These are phyloP conservation scores for Venturia aucupariae DNA, from an alignment of 2,329 filamentous ascomycete species.

Conservation along the genomic window DNA sequence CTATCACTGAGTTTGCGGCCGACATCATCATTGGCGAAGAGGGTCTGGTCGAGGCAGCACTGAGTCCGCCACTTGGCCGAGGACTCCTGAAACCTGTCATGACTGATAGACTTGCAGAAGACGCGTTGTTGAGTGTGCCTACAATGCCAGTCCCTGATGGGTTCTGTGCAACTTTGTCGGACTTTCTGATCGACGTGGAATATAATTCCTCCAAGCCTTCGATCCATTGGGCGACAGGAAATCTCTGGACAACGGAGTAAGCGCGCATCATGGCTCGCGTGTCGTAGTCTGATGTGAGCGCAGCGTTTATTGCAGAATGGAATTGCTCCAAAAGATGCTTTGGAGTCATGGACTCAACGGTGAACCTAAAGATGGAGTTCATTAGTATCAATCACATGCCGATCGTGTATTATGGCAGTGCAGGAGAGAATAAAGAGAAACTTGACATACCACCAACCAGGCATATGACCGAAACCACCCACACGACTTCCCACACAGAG, in stretches of 20 bases:
- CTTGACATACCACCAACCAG: slow-evolving; percentile 31
- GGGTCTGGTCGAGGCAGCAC: neutral
- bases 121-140: neutral
- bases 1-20: slow-evolving; percentile 59
- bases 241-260: slow-evolving; percentile 54
- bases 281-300: slow-evolving; percentile 47
- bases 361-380: slow-evolving; percentile 39
- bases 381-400: neutral
- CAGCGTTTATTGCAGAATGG: slow-evolving; percentile 52
- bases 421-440: neutral
- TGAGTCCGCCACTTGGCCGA: neutral
- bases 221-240: slow-evolving; percentile 61
- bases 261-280: slow-evolving; percentile 55
- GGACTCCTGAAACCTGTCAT: neutral
- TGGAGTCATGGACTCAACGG: slow-evolving; percentile 55
- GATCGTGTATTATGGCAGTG: neutral
- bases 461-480: slow-evolving; percentile 56
- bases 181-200: slow-evolving; percentile 45
- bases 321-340: slow-evolving; percentile 57
- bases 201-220: slow-evolving; percentile 56
- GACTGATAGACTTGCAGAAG: neutral
- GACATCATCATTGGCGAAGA: slow-evolving; percentile 27
- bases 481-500: slow-evolving; percentile 58
- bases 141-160: neutral
- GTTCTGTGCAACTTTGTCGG: neutral